phyloP scores from a whole-genome alignment of 495 filamentous ascomycete species.

The Penicillium egyptiacum region DNA sequence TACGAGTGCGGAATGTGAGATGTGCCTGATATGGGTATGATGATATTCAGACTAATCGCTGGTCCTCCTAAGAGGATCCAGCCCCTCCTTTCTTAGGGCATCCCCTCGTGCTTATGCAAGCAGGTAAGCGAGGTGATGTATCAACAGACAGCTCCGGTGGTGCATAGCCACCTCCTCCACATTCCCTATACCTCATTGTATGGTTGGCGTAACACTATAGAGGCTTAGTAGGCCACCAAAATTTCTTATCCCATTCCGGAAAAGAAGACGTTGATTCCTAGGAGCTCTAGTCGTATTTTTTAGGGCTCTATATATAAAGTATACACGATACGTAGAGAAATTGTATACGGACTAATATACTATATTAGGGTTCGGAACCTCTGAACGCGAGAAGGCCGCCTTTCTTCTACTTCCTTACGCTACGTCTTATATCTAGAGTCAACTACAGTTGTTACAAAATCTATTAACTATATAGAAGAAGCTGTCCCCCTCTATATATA shows the following conservation, averaged over 20 bases:
- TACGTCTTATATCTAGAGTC: too few relatives aligned
- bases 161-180: slow-evolving; percentile 8
- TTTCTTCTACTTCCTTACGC: too few relatives aligned
- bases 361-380: too few relatives aligned
- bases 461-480: too few relatives aligned
- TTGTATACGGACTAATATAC: background rate
- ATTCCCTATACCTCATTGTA: too few relatives aligned
- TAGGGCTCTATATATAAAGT: background rate
- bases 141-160: slow-evolving; percentile 8
- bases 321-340: background rate
- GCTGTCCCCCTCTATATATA: too few relatives aligned
- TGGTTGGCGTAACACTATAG: too few relatives aligned
- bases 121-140: slow-evolving; percentile 9
- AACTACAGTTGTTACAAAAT: too few relatives aligned
- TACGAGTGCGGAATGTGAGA: slow-evolving; percentile 11
- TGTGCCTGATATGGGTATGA: slow-evolving; percentile 13
- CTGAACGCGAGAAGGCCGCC: too few relatives aligned
- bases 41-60: slow-evolving; percentile 14
- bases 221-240: background rate
- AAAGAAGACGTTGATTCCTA: background rate
- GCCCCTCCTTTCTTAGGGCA: slow-evolving; percentile 6
- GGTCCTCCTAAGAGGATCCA: slow-evolving; percentile 10
- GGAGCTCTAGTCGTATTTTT: slow-evolving; percentile 1
- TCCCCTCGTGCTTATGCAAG: slow-evolving; percentile 6
- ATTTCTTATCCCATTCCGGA: background rate